These are phyloP conservation scores for Fusarium luffae DNA, from an alignment of 2,329 filamentous ascomycete genomes.

Conservation along the genomic window DNA sequence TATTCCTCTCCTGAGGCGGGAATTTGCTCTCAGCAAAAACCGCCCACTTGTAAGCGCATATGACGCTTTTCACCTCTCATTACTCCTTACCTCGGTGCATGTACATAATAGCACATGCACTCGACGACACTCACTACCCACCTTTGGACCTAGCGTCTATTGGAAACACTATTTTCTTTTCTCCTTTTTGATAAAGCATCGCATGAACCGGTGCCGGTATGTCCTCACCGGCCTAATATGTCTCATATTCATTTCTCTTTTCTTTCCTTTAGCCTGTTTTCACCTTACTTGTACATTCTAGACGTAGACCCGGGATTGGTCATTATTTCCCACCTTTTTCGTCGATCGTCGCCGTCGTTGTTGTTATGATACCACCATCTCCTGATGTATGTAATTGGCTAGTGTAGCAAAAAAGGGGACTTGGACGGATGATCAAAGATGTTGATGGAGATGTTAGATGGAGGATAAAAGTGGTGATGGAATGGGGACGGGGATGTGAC, in stretches of 20 bases:
- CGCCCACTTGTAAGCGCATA: slow-evolving; percentile 18
- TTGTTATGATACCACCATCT: slow-evolving; percentile 49
- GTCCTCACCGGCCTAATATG: slow-evolving; percentile 49
- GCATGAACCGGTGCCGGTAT: slow-evolving; percentile 47
- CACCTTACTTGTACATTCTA: slow-evolving; percentile 51
- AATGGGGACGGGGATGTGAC: slow-evolving; percentile 27
- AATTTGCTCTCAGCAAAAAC: slow-evolving; percentile 10
- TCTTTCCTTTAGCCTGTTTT: slow-evolving; percentile 25
- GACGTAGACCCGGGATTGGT: slow-evolving; percentile 48
- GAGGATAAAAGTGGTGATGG: slow-evolving; percentile 23
- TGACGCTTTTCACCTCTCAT: slow-evolving; percentile 30
- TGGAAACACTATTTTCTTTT: slow-evolving; percentile 31
- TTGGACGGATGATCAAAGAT: slow-evolving; percentile 20
- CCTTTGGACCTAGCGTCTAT: slow-evolving; percentile 30
- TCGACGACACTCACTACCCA: slow-evolving; percentile 30
- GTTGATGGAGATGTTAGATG: slow-evolving; percentile 30
- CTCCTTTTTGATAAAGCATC: slow-evolving; percentile 36
- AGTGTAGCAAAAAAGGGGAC: slow-evolving; percentile 36
- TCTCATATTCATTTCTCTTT: slow-evolving; percentile 45
- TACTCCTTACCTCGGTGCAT: slow-evolving; percentile 23
- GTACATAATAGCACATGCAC: slow-evolving; percentile 29
- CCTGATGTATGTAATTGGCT: slow-evolving; percentile 48
- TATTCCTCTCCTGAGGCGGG: background rate
- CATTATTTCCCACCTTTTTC: slow-evolving; percentile 39
- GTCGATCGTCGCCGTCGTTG: slow-evolving; percentile 39